Conservation (phyloP, 139 green algal genomes). For the Bryopsis sp. region DNA sequence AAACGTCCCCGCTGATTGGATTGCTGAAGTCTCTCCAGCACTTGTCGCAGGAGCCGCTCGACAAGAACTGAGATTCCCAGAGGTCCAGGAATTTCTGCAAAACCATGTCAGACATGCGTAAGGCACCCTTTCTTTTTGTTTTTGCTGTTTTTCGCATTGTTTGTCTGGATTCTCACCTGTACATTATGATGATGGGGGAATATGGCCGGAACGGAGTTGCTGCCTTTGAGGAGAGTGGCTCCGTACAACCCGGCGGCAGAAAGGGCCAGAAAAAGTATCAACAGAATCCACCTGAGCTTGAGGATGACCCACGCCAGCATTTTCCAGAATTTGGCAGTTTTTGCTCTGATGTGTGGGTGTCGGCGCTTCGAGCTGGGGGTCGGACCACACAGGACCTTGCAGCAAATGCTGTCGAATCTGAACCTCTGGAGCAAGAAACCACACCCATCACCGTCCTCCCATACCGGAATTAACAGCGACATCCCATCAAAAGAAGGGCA, state of each 20-base stretch:
- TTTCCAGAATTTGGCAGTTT: slow-evolving; percentile 8
- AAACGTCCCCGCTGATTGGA: background rate
- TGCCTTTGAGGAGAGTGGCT: background rate
- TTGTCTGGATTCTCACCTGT: too few relatives aligned
- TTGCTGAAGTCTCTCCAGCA: background rate
- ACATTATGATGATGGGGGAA: background rate
- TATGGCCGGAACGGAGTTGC: background rate
- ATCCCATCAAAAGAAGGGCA: too few relatives aligned
- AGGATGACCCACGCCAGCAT: background rate
- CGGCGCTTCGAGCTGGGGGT: too few relatives aligned
- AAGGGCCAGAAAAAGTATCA: background rate
- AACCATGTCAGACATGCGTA: too few relatives aligned
- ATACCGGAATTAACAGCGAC: too few relatives aligned
- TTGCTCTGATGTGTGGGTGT: too few relatives aligned
- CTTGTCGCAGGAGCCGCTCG: background rate
- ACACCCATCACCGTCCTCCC: too few relatives aligned
- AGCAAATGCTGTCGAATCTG: too few relatives aligned
- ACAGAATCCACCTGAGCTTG: background rate
- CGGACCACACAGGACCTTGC: too few relatives aligned
- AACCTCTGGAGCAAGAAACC: too few relatives aligned
- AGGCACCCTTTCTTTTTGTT: too few relatives aligned
- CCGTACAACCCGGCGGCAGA: background rate
- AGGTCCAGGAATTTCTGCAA: background rate
- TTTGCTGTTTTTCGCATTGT: too few relatives aligned
- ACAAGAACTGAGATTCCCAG: background rate